Evolutionary conservation across 257 asterid species (phyloP).

Genomic region (Fraxinus quadrangulata): DNA sequence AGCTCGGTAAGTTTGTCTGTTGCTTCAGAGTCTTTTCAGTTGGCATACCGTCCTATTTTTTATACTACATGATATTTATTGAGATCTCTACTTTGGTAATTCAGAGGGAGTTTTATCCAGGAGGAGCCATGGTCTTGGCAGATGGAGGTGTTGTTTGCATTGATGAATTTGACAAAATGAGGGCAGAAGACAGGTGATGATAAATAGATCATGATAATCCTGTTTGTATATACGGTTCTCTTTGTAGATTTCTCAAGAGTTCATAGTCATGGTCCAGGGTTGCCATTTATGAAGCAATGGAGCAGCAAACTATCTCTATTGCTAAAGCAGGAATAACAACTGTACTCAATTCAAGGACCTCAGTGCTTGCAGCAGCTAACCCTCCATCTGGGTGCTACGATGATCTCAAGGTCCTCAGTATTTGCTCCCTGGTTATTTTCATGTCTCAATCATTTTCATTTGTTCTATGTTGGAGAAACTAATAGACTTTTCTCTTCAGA

Average conservation of each 20-base stretch:
- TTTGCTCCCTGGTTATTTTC: not conserved
- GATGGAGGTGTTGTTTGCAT: conserved; percentile 99
- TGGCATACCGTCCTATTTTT: not conserved
- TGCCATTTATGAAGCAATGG: conserved; percentile 99
- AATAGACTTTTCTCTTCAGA: conserved; percentile 52
- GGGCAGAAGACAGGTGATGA: conserved; percentile 90
- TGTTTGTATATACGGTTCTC: conserved; percentile 4
- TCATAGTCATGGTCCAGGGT: conserved; percentile 56
- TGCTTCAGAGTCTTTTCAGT: conserved; percentile 13
- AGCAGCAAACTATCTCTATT: conserved; percentile 99
- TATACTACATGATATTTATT: not conserved
- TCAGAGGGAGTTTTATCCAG: conserved; percentile 95
- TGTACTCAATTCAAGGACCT: conserved; percentile 98
- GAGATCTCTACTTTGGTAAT: conserved; percentile 28
- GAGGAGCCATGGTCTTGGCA: conserved; percentile 99
- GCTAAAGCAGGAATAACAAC: conserved; percentile 99
- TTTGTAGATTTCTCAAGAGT: conserved; percentile 25
- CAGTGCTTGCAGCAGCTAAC: conserved; percentile 99
- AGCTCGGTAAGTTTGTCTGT: conserved; percentile 69
- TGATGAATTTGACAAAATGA: conserved; percentile 98
- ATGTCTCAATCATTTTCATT: not conserved
- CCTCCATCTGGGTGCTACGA: conserved; percentile 99
- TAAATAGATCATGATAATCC: conserved; percentile 11
- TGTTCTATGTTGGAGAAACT: conserved; percentile 27
- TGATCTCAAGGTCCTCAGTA: conserved; percentile 77